Base-by-base conservation (phyloP, 495 filamentous ascomycete genomes). In the Acidomyces sp. region DNA sequence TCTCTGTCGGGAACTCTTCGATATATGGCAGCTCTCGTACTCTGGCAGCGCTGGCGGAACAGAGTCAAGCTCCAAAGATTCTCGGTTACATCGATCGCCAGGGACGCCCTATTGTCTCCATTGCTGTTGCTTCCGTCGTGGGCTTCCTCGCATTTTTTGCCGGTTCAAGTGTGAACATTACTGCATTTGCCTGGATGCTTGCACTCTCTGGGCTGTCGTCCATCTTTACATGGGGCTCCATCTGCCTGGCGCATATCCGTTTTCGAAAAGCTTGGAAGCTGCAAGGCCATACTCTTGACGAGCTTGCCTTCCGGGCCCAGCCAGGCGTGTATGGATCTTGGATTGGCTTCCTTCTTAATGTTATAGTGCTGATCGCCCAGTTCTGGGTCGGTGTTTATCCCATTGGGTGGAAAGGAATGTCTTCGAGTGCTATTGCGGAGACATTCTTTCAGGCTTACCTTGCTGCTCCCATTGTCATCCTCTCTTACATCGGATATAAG, bases 341-440 rank as follows among this genome's bases (percentile, higher is more conserved):
- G 74, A 41, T 93, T 19, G 90, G 90, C 7, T 70, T 95, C 45
- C 45, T 62, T 22, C 75, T 93, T 58, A 94, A 94, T 58, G 39
- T 66, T 19, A 63, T 93, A 7, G 77, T 97, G n/a, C 69, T 96
- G 16, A 53, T 88, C 32, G 88, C 82, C 6, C 87, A 96, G 55
- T 93, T 96, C 66, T 96, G 90, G 90, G 80, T 78, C 20, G 86
- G 80, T 21, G 78, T 83, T 12, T 82, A 78, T 45, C 90, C 90
- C 1, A 64, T 90, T 18, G 79, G 71, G 23, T 74, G 70, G 49
- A 57, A 40, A 0, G 38, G 54, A 0, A 67, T 28, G 4, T 19
- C 16, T 9, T 24, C 66, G 0, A 19, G 28, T 0, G 64, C 65
- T 1, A 55, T 71, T 19, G 71, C 67, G 0, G 46, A 75, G 45